These are phyloP conservation scores for Wickerhamiella dianesei DNA, from an alignment of 805 yeast genomes.

Conservation along the genomic window DNA sequence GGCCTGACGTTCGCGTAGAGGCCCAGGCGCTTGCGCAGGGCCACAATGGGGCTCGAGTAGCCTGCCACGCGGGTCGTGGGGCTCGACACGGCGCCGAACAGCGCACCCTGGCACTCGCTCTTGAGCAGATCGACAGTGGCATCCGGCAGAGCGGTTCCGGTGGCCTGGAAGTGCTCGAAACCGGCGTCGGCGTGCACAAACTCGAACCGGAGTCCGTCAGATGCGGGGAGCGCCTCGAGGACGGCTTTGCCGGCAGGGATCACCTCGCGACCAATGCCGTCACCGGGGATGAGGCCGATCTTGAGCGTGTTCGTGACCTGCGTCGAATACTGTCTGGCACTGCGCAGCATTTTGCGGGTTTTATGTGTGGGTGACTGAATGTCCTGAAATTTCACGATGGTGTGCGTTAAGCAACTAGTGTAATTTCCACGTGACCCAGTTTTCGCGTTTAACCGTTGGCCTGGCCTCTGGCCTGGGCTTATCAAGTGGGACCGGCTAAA, in stretches of 20 bases:
- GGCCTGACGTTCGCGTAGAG: constrained; percentile 96
- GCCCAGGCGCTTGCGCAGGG: constrained; percentile 90
- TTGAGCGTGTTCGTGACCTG: constrained; percentile 12
- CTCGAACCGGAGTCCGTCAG: constrained; percentile 62
- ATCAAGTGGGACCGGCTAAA: not conserved
- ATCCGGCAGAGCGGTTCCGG: constrained; percentile 94
- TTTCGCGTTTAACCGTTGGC: no score
- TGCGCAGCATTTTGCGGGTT: not conserved
- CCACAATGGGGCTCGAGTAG: constrained; percentile 96
- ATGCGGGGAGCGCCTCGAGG: constrained; percentile 58
- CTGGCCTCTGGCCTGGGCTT: no score
- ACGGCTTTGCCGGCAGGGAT: constrained; percentile 92
- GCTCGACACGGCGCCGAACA: constrained; percentile 91
- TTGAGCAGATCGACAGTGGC: constrained; percentile 70
- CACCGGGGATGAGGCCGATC: constrained; percentile 82
- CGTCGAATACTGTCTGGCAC: not conserved
- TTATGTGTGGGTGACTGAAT: not conserved
- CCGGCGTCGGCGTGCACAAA: constrained; percentile 89
- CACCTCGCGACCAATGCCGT: constrained; percentile 95
- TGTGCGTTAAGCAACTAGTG: not conserved
- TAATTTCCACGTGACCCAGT: no score
- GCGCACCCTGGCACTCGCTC: constrained; percentile 85
- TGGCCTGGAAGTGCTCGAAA: constrained; percentile 78
- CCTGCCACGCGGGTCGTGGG: constrained; percentile 92
- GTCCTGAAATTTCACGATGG: not conserved